Evolutionary conservation across 441 rosid species (phyloP).

Genomic region (Syzygium malaccense): DNA sequence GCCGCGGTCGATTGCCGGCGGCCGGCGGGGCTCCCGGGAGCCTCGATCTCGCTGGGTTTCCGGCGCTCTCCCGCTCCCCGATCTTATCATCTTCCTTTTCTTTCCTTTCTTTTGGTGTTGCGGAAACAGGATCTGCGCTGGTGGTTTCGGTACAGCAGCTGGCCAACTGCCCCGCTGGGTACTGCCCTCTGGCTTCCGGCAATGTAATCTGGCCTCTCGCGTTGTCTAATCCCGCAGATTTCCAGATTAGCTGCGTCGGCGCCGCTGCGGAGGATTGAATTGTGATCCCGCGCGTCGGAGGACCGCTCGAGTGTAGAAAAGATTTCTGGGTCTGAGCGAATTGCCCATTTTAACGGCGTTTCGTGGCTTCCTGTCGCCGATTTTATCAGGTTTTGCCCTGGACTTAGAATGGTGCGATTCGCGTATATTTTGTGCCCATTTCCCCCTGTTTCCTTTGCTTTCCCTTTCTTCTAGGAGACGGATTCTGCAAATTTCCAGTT

Average conservation of each 20-base stretch:
- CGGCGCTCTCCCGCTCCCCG: background rate
- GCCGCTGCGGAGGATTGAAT: background rate
- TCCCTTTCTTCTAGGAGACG: background rate
- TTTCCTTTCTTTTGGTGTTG: rapidly evolving
- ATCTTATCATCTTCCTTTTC: background rate
- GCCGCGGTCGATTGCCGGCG: background rate
- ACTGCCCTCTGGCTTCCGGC: background rate
- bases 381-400: background rate
- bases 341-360: background rate
- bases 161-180: background rate
- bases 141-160: background rate
- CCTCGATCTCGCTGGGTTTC: background rate
- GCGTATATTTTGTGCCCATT: background rate
- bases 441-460: background rate
- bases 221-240: background rate
- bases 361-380: background rate
- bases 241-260: background rate
- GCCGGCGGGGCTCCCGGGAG: background rate
- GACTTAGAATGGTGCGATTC: background rate
- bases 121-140: background rate
- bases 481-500: background rate
- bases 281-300: background rate
- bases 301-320: background rate
- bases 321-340: background rate
- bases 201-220: background rate